Evolutionary conservation across 2,329 filamentous ascomycete genomes (phyloP).

Genomic region (Xylariaceae sp.): DNA sequence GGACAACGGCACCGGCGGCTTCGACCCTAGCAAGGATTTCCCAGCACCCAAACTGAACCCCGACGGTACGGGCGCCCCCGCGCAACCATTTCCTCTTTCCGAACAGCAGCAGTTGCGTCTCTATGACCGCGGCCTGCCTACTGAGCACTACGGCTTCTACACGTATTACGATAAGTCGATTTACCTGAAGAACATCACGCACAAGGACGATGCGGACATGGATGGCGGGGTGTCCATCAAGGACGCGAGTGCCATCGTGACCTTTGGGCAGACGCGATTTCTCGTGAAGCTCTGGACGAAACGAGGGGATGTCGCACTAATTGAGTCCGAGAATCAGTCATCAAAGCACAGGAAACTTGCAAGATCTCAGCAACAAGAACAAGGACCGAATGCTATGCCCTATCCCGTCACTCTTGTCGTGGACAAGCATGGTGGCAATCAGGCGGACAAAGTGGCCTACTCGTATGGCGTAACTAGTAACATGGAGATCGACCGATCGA

Average conservation of each 20-base stretch:
- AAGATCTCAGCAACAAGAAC: slow-evolving; percentile 8
- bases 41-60: slow-evolving; percentile 57
- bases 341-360: slow-evolving; percentile 7
- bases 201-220: slow-evolving; percentile 40
- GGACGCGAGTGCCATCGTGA: slow-evolving; percentile 52
- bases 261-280: slow-evolving; percentile 56
- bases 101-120: slow-evolving; percentile 74
- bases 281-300: slow-evolving; percentile 63
- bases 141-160: slow-evolving; percentile 93
- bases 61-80: slow-evolving; percentile 68
- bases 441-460: slow-evolving; percentile 48
- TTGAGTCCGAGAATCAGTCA: slow-evolving; percentile 26
- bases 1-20: slow-evolving; percentile 29
- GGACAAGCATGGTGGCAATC: slow-evolving; percentile 58
- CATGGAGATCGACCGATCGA: slow-evolving; percentile 40
- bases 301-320: slow-evolving; percentile 40
- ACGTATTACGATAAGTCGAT: slow-evolving; percentile 84
- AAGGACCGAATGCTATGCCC: slow-evolving; percentile 50
- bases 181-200: slow-evolving; percentile 52
- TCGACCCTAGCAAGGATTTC: slow-evolving; percentile 50
- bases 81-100: slow-evolving; percentile 65
- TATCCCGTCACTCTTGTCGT: slow-evolving; percentile 57
- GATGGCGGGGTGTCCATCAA: slow-evolving; percentile 50
- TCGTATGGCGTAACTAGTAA: slow-evolving; percentile 46
- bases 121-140: slow-evolving; percentile 72